phyloP scores from a whole-genome alignment of 192 early-diverging fungal genomes.

The Coemansia reversa region DNA sequence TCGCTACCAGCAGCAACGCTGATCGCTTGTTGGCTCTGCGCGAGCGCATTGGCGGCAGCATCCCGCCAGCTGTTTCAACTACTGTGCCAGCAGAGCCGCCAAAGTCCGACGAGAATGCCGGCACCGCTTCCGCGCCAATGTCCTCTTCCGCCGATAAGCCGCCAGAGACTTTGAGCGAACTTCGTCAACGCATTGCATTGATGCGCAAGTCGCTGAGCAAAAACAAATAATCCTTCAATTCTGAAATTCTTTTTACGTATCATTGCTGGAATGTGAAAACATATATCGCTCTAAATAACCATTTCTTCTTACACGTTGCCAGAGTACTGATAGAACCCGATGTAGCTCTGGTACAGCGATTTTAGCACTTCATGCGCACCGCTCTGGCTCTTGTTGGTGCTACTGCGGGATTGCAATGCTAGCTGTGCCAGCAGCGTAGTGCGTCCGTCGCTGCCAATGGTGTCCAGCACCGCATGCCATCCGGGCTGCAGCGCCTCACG shows the following conservation, averaged over 20 bases:
- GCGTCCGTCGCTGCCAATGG: conserved; percentile 27
- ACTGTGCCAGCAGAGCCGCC: not conserved
- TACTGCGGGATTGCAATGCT: conserved; percentile 13
- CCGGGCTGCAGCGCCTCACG: conserved; percentile 47
- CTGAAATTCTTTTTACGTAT: not conserved
- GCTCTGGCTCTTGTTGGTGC: conserved; percentile 24
- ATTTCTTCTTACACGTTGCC: conserved; percentile 25
- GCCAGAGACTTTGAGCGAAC: conserved; percentile 23
- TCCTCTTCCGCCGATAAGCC: conserved; percentile 6
- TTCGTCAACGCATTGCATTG: conserved; percentile 16
- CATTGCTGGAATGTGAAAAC: not conserved
- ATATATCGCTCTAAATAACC: not conserved
- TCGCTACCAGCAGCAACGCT: not conserved
- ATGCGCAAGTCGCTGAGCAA: conserved; percentile 29
- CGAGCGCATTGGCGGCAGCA: conserved; percentile 20
- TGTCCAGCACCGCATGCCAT: conserved; percentile 44
- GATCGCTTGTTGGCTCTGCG: conserved; percentile 24
- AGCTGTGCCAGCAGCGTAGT: conserved; percentile 26
- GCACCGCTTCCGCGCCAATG: not conserved
- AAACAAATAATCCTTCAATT: not conserved
- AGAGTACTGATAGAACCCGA: conserved; percentile 45
- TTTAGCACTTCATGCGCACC: conserved; percentile 50
- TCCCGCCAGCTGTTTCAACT: not conserved
- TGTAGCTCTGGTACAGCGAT: conserved; percentile 46
- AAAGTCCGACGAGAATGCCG: not conserved